A percentile compares a stretch with the other conserved stretches of the same genome.
phyloP scores from a whole-genome alignment of 2,329 filamentous ascomycete genomes.

The Hypocreales sp. region DNA sequence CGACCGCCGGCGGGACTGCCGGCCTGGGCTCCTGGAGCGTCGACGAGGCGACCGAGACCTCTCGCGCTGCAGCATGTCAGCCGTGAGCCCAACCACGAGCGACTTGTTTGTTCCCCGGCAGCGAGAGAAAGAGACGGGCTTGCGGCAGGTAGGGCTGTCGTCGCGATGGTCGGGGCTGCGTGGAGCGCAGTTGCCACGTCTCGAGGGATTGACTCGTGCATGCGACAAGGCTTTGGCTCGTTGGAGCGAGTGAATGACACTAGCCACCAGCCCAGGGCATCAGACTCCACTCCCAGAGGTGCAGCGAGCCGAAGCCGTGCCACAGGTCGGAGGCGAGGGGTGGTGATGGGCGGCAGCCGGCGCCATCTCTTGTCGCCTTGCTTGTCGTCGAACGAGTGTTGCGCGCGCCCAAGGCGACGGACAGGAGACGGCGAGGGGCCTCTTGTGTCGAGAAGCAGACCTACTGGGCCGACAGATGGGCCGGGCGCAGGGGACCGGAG shows the following conservation, averaged over 20 bases:
- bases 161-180: neutral
- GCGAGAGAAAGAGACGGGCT: neutral
- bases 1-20: constrained; percentile 53
- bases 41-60: constrained; percentile 65
- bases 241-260: too few relatives aligned
- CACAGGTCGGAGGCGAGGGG: neutral
- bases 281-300: constrained; percentile 2
- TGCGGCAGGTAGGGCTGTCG: neutral
- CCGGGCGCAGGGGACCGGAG: constrained; percentile 5
- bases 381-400: too few relatives aligned
- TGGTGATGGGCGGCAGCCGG: too few relatives aligned
- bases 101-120: neutral
- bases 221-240: neutral
- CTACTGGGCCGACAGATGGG: too few relatives aligned
- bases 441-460: too few relatives aligned
- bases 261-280: too few relatives aligned
- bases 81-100: neutral
- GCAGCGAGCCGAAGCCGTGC: constrained; percentile 2
- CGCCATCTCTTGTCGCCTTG: too few relatives aligned
- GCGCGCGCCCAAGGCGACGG: too few relatives aligned
- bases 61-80: constrained; percentile 51
- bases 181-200: neutral
- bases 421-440: too few relatives aligned
- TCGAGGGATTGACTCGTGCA: constrained; percentile 1
- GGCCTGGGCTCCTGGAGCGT: constrained; percentile 72